Evolutionary conservation across 371 early-diverging fungal genomes (phyloP).

Genomic region (Quaeritorhiza haematococci): DNA sequence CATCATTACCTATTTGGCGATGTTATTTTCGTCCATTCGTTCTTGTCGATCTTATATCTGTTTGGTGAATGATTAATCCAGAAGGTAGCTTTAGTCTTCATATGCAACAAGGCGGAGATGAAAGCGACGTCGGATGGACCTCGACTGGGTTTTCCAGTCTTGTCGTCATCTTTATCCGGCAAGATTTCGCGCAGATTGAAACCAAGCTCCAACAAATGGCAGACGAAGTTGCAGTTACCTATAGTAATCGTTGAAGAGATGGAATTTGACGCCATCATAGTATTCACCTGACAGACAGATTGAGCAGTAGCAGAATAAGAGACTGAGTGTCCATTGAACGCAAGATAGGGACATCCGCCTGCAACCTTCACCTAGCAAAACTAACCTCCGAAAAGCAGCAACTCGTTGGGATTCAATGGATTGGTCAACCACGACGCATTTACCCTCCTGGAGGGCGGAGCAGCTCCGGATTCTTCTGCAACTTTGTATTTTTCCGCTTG

Average conservation of each 20-base stretch:
- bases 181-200: no score
- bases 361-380: not conserved
- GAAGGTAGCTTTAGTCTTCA: not conserved
- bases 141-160: no score
- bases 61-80: not conserved
- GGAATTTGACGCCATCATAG: slow-evolving; percentile 48
- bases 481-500: slow-evolving; percentile 45
- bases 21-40: slow-evolving; percentile 51
- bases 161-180: no score
- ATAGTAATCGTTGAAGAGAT: slow-evolving; percentile 39
- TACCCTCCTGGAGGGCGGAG: slow-evolving; percentile 49
- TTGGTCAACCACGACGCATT: slow-evolving; percentile 51
- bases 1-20: slow-evolving; percentile 36
- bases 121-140: no score
- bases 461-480: slow-evolving; percentile 39
- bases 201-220: no score
- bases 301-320: not conserved
- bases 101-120: not conserved
- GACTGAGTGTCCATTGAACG: not conserved
- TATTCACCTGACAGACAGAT: slow-evolving; percentile 37
- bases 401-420: slow-evolving; percentile 47
- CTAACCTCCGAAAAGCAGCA: slow-evolving; percentile 54
- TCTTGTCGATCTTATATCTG: slow-evolving; percentile 54
- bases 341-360: not conserved
- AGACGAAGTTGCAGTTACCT: no score